These are phyloP conservation scores for Capsella bursapastoris DNA, from an alignment of 345 rosid genomes.

Conservation along the genomic window DNA sequence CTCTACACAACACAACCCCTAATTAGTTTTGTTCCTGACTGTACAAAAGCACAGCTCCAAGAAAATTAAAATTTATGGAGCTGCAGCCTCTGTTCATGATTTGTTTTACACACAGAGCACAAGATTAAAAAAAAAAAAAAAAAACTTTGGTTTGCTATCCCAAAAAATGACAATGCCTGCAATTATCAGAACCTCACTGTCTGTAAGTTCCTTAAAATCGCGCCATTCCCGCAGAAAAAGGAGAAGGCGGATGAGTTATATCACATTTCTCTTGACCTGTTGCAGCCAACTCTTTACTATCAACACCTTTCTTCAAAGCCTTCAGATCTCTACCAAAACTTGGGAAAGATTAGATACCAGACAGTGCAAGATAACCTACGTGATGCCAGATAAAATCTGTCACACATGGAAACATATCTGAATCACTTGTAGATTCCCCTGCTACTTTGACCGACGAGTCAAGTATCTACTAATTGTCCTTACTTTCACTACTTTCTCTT, in stretches of 20 bases:
- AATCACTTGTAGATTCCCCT: constrained; percentile 22
- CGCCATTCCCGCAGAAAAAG: constrained; percentile 45
- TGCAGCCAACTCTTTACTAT: constrained; percentile 15
- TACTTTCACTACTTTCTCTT: constrained; percentile 21
- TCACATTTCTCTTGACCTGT: constrained; percentile 27
- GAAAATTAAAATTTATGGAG: constrained; percentile 30
- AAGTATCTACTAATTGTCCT: constrained; percentile 26
- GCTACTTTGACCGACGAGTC: constrained; percentile 32
- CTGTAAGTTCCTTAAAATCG: constrained; percentile 39
- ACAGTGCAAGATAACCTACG: neutral
- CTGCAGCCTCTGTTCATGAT: constrained; percentile 37
- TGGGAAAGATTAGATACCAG: constrained; percentile 1
- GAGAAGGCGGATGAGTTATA: constrained; percentile 42
- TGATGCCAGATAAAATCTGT: constrained; percentile 26
- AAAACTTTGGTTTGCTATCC: constrained; percentile 29
- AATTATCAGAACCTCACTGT: constrained; percentile 31
- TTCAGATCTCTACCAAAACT: constrained; percentile 29
- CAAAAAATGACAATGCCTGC: constrained; percentile 30
- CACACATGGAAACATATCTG: constrained; percentile 24
- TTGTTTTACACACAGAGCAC: constrained; percentile 33
- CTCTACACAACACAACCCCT: constrained; percentile 41
- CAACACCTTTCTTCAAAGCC: constrained; percentile 30
- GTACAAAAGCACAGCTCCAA: constrained; percentile 40
- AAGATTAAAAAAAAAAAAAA: neutral
- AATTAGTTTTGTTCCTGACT: constrained; percentile 34